A percentile compares a stretch with the other conserved stretches of the same genome.
Conservation (phyloP, 306 rosid genomes). For the Herpetospermum pedunculosum region DNA sequence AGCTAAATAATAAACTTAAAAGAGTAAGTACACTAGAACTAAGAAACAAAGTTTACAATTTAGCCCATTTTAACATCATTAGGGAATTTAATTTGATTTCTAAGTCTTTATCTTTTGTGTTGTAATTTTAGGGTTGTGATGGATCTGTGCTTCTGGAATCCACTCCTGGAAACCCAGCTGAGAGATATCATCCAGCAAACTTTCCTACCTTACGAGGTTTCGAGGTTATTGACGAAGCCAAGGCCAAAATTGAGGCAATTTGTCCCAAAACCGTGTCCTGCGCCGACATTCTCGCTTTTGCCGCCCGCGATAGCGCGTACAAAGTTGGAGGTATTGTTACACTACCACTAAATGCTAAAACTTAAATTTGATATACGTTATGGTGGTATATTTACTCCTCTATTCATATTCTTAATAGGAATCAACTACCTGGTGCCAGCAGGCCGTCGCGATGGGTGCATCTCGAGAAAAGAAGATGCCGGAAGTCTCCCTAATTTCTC, state of each 20-base stretch:
- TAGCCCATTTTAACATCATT: too few species aligned
- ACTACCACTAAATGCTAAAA: not conserved
- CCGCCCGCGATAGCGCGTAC: constrained; percentile 24
- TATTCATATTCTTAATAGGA: not conserved
- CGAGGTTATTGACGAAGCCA: constrained; percentile 24
- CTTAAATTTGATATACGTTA: not conserved
- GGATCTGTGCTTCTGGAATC: constrained; percentile 24
- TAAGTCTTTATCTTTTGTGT: not conserved
- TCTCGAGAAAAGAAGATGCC: constrained; percentile 11
- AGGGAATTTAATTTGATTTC: not conserved
- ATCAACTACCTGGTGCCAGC: constrained; percentile 23
- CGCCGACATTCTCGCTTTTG: constrained; percentile 28
- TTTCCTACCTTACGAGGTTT: constrained; percentile 25
- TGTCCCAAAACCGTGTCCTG: constrained; percentile 31
- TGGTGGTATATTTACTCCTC: too few species aligned
- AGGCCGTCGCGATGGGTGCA: constrained; percentile 17
- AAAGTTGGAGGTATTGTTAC: constrained; percentile 6
- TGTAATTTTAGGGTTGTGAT: constrained; percentile 23
- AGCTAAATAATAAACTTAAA: too few species aligned
- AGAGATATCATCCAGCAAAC: constrained; percentile 24
- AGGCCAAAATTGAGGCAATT: constrained; percentile 18
- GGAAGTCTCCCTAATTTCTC: not conserved
- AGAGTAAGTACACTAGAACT: too few species aligned
- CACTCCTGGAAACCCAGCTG: constrained; percentile 18
- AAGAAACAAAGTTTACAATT: too few species aligned